phyloP scores from a whole-genome alignment of 495 filamentous ascomycete genomes.

The Daldinia decipiens region DNA sequence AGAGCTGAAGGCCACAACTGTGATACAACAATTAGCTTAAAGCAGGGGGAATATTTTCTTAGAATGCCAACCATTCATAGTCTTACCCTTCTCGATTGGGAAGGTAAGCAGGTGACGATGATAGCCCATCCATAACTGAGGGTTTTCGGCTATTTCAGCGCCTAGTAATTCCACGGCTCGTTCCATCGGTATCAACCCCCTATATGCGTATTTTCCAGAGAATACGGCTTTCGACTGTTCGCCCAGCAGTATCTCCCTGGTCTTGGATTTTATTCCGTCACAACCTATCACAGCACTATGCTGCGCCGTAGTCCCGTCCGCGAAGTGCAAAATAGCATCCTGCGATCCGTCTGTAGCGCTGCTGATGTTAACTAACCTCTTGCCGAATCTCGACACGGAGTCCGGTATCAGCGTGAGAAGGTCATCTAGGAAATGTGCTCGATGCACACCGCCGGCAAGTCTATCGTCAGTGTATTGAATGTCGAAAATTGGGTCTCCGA shows the following conservation, averaged over 20 bases:
- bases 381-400: constrained; percentile 59
- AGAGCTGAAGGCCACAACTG: constrained; percentile 47
- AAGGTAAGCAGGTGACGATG: constrained; percentile 71
- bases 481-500: constrained; percentile 47
- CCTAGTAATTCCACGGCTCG: constrained; percentile 62
- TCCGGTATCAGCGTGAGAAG: constrained; percentile 65
- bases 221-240: constrained; percentile 57
- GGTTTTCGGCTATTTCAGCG: constrained; percentile 65
- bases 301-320: constrained; percentile 63
- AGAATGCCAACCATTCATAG: constrained; percentile 64
- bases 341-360: constrained; percentile 43
- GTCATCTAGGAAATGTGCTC: constrained; percentile 69
- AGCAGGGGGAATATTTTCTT: not conserved
- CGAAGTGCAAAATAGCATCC: constrained; percentile 60
- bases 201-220: constrained; percentile 63
- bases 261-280: constrained; percentile 67
- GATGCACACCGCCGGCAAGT: constrained; percentile 57
- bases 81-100: constrained; percentile 70
- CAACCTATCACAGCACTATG: constrained; percentile 67
- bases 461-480: constrained; percentile 37
- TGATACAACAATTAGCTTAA: constrained; percentile 12
- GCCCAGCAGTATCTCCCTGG: constrained; percentile 58
- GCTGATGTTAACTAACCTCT: constrained; percentile 49
- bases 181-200: constrained; percentile 65
- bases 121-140: constrained; percentile 66